Conservation (phyloP, 306 rosid species). For the Sechiopsis laciniata region DNA sequence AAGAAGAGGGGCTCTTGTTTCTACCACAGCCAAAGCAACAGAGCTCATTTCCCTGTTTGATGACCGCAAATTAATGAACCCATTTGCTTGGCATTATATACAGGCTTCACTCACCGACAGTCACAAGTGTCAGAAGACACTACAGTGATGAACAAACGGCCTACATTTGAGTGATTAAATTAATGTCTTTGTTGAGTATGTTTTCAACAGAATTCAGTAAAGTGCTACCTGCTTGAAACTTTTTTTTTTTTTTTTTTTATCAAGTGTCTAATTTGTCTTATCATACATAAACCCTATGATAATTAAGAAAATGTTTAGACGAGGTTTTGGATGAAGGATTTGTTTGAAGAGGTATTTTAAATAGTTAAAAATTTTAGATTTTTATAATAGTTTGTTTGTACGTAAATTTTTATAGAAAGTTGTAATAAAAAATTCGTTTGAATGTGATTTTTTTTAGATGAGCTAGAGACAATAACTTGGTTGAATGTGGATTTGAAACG, state of each 20-base stretch:
- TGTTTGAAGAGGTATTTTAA: too few species aligned
- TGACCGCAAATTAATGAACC: conserved; percentile 28
- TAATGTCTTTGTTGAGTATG: neutral
- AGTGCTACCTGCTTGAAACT: neutral
- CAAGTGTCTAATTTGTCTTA: conserved; percentile 6
- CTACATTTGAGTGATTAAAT: neutral
- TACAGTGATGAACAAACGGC: conserved; percentile 5
- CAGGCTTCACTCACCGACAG: conserved; percentile 30
- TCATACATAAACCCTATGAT: too few species aligned
- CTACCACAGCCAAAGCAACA: conserved; percentile 18
- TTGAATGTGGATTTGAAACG: too few species aligned
- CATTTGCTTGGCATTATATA: neutral
- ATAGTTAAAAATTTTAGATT: too few species aligned
- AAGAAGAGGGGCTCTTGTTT: neutral
- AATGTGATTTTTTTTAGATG: too few species aligned
- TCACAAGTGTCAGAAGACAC: conserved; percentile 38
- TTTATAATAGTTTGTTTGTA: too few species aligned
- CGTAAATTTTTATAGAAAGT: too few species aligned
- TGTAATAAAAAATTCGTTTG: too few species aligned
- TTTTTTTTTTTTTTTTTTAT: neutral
- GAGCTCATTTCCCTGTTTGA: conserved; percentile 32
- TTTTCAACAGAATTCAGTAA: conserved; percentile 13
- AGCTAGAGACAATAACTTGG: too few species aligned
- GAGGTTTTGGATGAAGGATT: too few species aligned
- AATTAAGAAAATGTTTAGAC: too few species aligned